Conservation (phyloP, 2,329 filamentous ascomycete species). For the Scolecobasidium constrictum region DNA sequence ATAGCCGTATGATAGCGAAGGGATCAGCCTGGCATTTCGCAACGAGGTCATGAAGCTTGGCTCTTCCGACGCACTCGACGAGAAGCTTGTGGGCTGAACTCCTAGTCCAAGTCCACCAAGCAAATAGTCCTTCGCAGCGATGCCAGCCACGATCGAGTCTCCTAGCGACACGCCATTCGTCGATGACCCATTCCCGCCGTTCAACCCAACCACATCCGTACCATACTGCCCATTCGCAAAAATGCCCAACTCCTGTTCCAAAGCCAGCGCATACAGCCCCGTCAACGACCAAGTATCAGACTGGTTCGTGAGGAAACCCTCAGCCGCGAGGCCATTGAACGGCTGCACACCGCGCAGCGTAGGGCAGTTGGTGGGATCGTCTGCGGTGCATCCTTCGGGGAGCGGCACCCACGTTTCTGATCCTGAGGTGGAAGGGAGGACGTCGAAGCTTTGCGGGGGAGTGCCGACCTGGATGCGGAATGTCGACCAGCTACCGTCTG, state of each 20-base stretch:
- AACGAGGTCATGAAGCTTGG: slow-evolving; percentile 21
- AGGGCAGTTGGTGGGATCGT: slow-evolving; percentile 17
- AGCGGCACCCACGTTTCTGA: slow-evolving; percentile 24
- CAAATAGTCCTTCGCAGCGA: slow-evolving; percentile 24
- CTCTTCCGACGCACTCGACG: slow-evolving; percentile 21
- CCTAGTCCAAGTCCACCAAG: slow-evolving; percentile 28
- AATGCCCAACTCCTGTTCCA: slow-evolving; percentile 20
- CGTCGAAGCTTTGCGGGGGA: slow-evolving; percentile 18
- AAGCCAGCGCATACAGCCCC: slow-evolving; percentile 22
- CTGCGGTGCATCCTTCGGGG: slow-evolving; percentile 22
- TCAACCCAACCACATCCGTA: slow-evolving; percentile 22
- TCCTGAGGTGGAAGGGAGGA: slow-evolving; percentile 21
- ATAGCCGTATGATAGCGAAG: slow-evolving; percentile 28
- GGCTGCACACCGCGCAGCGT: slow-evolving; percentile 19
- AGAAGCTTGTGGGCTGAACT: slow-evolving; percentile 27
- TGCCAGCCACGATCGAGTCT: slow-evolving; percentile 25
- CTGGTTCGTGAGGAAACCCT: slow-evolving; percentile 19
- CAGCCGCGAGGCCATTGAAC: slow-evolving; percentile 16
- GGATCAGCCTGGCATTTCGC: slow-evolving; percentile 20
- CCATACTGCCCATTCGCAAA: slow-evolving; percentile 23
- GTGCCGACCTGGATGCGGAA: slow-evolving; percentile 21
- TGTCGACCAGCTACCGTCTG: slow-evolving; percentile 22
- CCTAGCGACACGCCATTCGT: slow-evolving; percentile 17
- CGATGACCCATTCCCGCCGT: slow-evolving; percentile 15
- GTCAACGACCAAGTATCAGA: slow-evolving; percentile 22